Evolutionary conservation across 139 green algal genomes (phyloP).

Genomic region (Chlorella sp.): DNA sequence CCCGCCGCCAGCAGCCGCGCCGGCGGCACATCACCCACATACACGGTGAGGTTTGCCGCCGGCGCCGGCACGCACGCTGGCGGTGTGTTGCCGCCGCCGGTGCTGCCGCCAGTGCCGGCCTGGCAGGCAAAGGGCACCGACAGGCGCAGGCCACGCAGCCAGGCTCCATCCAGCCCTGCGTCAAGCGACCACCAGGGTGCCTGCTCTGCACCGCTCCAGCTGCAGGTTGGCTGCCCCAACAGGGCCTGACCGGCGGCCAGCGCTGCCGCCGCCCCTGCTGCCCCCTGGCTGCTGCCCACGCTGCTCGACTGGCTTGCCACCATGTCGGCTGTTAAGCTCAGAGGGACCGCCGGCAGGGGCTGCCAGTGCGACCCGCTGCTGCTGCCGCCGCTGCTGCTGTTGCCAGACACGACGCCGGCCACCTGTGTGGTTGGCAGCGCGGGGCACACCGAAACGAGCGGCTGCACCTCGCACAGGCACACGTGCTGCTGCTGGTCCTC

Average conservation of each 20-base stretch:
- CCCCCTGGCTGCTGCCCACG: background rate
- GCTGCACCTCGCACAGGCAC: slow-evolving; percentile 39
- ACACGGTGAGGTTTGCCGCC: background rate
- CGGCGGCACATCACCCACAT: background rate
- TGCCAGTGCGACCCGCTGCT: background rate
- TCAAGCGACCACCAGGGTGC: slow-evolving; percentile 20
- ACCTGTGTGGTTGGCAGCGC: background rate
- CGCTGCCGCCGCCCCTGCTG: background rate
- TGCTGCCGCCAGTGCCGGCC: background rate
- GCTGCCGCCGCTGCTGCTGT: background rate
- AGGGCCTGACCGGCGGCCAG: background rate
- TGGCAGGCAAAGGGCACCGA: slow-evolving; percentile 21
- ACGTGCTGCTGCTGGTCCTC: background rate
- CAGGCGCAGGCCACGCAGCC: slow-evolving; percentile 28
- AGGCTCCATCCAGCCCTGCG: slow-evolving; percentile 17
- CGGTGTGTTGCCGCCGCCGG: too few species aligned
- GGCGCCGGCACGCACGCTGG: background rate
- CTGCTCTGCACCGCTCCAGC: background rate
- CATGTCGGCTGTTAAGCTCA: background rate
- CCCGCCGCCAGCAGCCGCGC: background rate
- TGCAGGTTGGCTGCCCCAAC: background rate
- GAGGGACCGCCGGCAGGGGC: background rate
- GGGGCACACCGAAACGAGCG: background rate
- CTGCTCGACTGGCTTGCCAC: background rate
- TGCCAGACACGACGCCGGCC: background rate